Base-by-base conservation (phyloP, 2,329 filamentous ascomycete genomes). In the Xylaria sp. region DNA sequence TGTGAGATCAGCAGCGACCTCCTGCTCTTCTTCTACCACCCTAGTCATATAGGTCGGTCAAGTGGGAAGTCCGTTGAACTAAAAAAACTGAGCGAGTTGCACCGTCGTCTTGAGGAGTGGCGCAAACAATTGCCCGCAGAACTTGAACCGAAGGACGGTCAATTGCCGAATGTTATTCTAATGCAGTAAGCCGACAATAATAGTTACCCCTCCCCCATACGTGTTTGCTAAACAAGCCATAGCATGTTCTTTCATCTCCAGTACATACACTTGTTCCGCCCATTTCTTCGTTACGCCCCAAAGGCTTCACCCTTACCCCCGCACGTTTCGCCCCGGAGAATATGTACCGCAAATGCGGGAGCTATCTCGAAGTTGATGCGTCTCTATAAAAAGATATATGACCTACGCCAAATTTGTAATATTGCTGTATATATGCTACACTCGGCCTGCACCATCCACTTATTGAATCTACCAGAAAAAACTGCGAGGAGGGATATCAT, bases 181-280 rank as follows among this genome's bases (percentile, higher is more conserved):
- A 88, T 89, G 81, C 95, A 98, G 94, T 97, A 88, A 87, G 94
- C 87, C 7, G 55, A 36, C 34, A 34, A 57, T 36, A 46, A 30
- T 23, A 9, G 9, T 39, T 64, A 52, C 13, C 30, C 63, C 50
- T 30, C 28, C 13, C 34, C 30, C 18, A 15, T 52, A 39, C 20
- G 28, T 61, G n/a, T 28, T 30, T 67, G 9, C 34, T 60, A 18
- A 58, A 41, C 61, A 0, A 43, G 73, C 9, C 15, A 36, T 75
- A 97, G 94, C 82, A 98, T 98, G 94, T 97, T 98, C 81, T 97
- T 95, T 79, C 94, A 98, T 76, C 86, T 98, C 0, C 89, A 97
- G 55, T 97, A 97, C 77, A 97, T 98, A 68, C 94, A 98, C 76
- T 89, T 98, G 4, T 98, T 97, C 83, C 90, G 95, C 5, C 95